Percentiles rank a stretch among this genome's conserved stretches.
These are phyloP conservation scores for Candida tallmaniae DNA, from an alignment of 805 yeast genomes.

Conservation along the genomic window DNA sequence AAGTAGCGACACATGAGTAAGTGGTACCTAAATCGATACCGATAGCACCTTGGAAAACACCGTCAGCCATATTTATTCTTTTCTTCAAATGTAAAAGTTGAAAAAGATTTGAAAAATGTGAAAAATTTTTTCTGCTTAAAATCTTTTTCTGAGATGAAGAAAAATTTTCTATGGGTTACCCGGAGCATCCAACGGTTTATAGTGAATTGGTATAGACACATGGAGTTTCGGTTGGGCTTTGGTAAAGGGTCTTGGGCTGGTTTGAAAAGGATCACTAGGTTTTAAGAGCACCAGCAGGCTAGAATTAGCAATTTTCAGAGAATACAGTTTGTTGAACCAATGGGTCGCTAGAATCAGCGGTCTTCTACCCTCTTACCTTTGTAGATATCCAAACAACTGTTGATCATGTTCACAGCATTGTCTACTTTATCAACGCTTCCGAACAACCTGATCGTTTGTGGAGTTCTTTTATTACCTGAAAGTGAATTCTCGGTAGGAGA, in stretches of 20 bases:
- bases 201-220: no score
- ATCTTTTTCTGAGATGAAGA: no score
- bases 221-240: no score
- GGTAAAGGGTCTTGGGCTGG: no score
- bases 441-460: conserved; percentile 15
- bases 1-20: conserved; percentile 49
- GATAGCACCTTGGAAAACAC: conserved; percentile 93
- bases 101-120: conserved; percentile 8
- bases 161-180: conserved; percentile 1
- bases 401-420: conserved; percentile 12
- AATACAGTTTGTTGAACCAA: no score
- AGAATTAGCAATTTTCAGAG: no score
- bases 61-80: conserved; percentile 72
- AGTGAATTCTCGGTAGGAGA: conserved; percentile 2
- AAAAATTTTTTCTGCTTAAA: conserved; percentile 8
- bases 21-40: conserved; percentile 53
- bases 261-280: no score
- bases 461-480: conserved; percentile 11
- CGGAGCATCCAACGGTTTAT: no score
- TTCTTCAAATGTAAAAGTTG: conserved; percentile 4
- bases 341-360: no score
- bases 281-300: no score
- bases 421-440: conserved; percentile 15
- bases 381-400: conserved; percentile 3
- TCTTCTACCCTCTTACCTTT: not conserved